Conservation (phyloP, 257 asterid species). For the Solanum verrucosum region DNA sequence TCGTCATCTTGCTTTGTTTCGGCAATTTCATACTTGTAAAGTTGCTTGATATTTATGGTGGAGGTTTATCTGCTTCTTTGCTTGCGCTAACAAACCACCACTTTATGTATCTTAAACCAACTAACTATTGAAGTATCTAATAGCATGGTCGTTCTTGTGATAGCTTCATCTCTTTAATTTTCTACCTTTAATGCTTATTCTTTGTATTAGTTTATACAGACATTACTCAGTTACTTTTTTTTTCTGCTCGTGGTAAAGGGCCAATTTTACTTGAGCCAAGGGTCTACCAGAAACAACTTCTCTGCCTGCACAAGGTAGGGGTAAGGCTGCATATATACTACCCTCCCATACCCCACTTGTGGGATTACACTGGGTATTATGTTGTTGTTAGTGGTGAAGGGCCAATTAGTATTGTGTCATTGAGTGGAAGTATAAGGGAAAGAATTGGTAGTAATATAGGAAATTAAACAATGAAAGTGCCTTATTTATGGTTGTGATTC, state of each 20-base stretch:
- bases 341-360: neutral
- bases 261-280: neutral
- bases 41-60: neutral
- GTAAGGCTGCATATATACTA: neutral
- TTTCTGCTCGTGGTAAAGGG: neutral
- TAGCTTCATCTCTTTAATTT: neutral
- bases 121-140: neutral
- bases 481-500: neutral
- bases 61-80: neutral
- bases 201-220: neutral
- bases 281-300: neutral
- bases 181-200: neutral
- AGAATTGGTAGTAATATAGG: neutral
- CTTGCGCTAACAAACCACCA: neutral
- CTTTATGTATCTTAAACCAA: neutral
- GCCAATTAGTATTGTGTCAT: neutral
- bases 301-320: neutral
- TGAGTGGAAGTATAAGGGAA: neutral
- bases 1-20: neutral
- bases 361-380: neutral
- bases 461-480: neutral
- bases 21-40: neutral
- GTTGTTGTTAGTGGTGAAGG: neutral
- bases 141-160: neutral
- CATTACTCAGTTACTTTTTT: neutral